Base-by-base conservation (phyloP, 2,329 filamentous ascomycete genomes). In the Kalmusia sp. region DNA sequence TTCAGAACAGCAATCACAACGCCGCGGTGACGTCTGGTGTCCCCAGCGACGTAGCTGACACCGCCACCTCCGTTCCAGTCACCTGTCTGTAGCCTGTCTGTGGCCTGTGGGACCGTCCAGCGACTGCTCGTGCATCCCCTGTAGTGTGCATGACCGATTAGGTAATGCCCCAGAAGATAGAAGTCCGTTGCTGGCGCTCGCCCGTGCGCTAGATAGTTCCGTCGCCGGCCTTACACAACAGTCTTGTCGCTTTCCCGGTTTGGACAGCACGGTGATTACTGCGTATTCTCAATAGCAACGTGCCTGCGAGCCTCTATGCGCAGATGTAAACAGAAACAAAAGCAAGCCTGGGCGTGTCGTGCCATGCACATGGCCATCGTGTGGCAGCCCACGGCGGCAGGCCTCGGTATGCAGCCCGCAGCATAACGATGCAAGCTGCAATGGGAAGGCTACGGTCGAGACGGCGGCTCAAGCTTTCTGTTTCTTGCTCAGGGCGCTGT, bases 61-160 rank as follows among this genome's bases (percentile, higher is more conserved):
- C 51, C 33, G 51, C 51, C 51, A 54, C 51, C 44, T 44, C 51
- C 38, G 51, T 43, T 24, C 31, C 19, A 22, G 15, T 41, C 27
- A 34, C 49, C 28, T 49, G 44, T 49, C 39, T 38, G 44, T 15
- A 25, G 50, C 43, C 21, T 54, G 45, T 49, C 24, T 19, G 6
- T 37, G 30, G 21, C 19, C 8, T n/a, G 37, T 21, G 31, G 40
- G 25, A 40, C 24, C 39, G 28, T 41, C 7, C 5, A 28, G 19
- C 31, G 34, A 35, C 35, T 34, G 46, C 22, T 33, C 48, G 38
- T 50, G 37, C 37, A 14, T 25, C 39, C 48, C 49, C 49, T 51
- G 40, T 30, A 28, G 49, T 40, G 28, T 51, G 49, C 33, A 51
- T 28, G 24, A 21, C 7, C 19, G 30, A 30, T 37, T 7, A 38